Base-by-base conservation (phyloP, 129 eudicot species). In the Lactuca sativa region DNA sequence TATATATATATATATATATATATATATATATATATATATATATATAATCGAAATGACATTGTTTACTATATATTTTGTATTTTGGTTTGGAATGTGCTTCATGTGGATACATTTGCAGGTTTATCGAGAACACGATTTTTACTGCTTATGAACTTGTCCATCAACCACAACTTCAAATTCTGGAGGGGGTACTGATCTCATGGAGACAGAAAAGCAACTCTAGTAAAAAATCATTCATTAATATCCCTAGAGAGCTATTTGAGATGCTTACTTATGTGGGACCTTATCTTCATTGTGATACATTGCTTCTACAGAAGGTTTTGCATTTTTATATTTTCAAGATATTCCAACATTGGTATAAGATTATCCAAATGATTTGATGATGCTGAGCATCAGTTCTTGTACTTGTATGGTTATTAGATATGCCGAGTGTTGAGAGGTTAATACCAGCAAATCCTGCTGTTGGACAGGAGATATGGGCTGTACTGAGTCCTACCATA, bases 401-500 rank as follows among this genome's bases (percentile, higher is more conserved):
- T 58, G 37, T n/a, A 67, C 56, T 48, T 51, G 15, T 40, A 21
- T 76, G 76, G 54, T 72, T 40, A 78, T 56, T 85, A 90, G 99
- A 86, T 84, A 47, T 85, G 95, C 79, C 83, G 90, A 82, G 99
- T 93, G 58, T 77, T 93, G 71, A 87, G 88, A 82, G 91, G 83
- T 54, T 95, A 77, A 87, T 90, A 77, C 99, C 99, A 52, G 99
- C 97, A 74, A 95, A 90, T 66, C 99, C 99, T 43, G 97, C 99
- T 5, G 84, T 95, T 77, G 99, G 97, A 66, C 99, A 87, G 82
- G 91, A 77, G 87, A 95, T 95, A 30, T 95, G 99, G 99, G 93
- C 90, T 56, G 96, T 95, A 32, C 47, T 95, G 89, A 87, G 85
- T 90, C 60, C 93, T 95, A 6, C 97, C 99, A 0, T 95, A 95